Percentiles rank a stretch among this genome's conserved stretches.
phyloP scores from a whole-genome alignment of 1,284 basidiomycete species.

The Pholiota adiposa region DNA sequence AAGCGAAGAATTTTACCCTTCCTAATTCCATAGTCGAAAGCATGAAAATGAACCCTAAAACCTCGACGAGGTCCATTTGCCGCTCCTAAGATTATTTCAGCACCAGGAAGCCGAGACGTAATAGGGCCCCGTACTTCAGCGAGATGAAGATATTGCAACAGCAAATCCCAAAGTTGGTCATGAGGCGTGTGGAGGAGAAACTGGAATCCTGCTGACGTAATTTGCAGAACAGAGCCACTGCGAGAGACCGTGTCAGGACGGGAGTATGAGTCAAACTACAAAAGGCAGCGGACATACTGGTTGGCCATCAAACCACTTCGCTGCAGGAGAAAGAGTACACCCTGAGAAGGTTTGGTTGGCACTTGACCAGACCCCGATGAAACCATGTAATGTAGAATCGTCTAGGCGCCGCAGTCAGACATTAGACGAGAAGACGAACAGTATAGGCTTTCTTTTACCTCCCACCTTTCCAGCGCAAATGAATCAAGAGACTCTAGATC shows the following conservation, averaged over 20 bases:
- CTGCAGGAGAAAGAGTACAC: conserved; percentile 84
- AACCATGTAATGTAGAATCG: conserved; percentile 98
- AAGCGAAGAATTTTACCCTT: conserved; percentile 52
- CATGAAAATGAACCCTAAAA: conserved; percentile 95
- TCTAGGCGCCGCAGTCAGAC: conserved; percentile 49
- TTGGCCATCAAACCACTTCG: conserved; percentile 87
- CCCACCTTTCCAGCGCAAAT: conserved; percentile 94
- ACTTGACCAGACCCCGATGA: conserved; percentile 81
- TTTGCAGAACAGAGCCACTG: conserved; percentile 67
- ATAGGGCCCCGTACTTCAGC: conserved; percentile 62
- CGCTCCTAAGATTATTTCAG: conserved; percentile 58
- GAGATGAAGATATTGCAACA: conserved; percentile 88
- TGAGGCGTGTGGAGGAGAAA: conserved; percentile 97
- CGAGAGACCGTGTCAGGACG: conserved; percentile 8
- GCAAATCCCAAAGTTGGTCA: conserved; percentile 95
- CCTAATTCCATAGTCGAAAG: conserved; percentile 93
- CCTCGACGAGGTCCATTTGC: conserved; percentile 91
- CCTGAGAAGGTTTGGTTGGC: conserved; percentile 74
- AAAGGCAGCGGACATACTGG: conserved; percentile 46
- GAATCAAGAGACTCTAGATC: conserved; percentile 75
- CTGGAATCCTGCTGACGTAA: conserved; percentile 96
- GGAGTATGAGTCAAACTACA: neutral
- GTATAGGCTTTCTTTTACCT: conserved; percentile 56
- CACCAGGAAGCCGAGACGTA: conserved; percentile 15
- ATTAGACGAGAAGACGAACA: neutral